Evolutionary conservation across 208 protist genomes (phyloP), one percentile per base, ranked within the genome.

Genomic region (Wallacemonas sp.): DNA sequence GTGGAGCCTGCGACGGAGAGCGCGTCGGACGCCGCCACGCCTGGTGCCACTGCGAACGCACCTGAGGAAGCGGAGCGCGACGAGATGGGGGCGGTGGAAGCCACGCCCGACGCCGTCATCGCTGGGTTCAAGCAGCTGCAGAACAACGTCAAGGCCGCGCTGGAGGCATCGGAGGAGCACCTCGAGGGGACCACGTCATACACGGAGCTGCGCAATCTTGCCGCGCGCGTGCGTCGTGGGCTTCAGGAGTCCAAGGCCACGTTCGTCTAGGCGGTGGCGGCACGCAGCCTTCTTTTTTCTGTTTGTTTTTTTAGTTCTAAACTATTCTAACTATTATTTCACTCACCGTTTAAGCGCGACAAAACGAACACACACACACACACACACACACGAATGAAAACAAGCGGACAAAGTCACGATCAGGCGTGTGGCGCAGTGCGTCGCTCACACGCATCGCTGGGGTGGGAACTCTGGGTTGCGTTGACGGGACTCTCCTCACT

Each of bases 91-190:
- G 52, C 52, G 12, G n/a, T 48, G 6, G 68, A 73, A 27, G 76
- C 60, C 2, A 46, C 54, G 21, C 74, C 78, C 23, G 66, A 80
- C 47, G 66, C 61, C 5, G 72, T 89, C 1, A 46, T 92, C 0
- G 26, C 64, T 14, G 76, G 60, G n/a, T 70, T 87, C 60, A 76
- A 77, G 43, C 78, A 89, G 65, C 62, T 80, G 52, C 65, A 86
- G 66, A 79, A 80, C 43, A 84, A 88, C 68, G 71, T 87, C 24
- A 84, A 82, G 54, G 83, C 67, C 1, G 81, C 72, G 1, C 65
- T 95, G 32, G 84, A 90, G 29, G 81, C 78, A 0, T 41, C 88
- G 1, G 76, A 92, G 76, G 88, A 92, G 61, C 81, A 95, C 75
- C 78, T 95, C 74, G 74, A 76, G 34, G 70, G 68, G 29, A 72